phyloP scores from a whole-genome alignment of 2,329 filamentous ascomycete genomes.

The Trichoderma breve region DNA sequence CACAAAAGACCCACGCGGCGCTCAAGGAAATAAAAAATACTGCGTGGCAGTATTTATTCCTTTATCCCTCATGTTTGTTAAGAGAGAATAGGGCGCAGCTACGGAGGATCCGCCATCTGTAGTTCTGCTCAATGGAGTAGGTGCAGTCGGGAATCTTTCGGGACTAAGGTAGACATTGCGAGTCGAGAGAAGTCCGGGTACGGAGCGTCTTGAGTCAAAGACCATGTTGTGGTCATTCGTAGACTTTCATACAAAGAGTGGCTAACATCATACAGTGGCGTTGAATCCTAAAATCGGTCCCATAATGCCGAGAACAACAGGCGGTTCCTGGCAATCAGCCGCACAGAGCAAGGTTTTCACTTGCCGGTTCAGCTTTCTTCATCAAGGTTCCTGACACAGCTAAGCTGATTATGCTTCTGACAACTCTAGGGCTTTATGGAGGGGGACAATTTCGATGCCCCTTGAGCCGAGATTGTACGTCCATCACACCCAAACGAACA shows the following conservation, averaged over 20 bases:
- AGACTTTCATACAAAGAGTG: background rate
- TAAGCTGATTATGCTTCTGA: background rate
- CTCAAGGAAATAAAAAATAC: background rate
- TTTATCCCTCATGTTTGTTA: slow-evolving; percentile 10
- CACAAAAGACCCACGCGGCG: slow-evolving; percentile 16
- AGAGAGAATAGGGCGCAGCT: background rate
- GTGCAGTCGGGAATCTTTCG: background rate
- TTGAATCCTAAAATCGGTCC: background rate
- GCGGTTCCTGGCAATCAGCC: slow-evolving; percentile 6
- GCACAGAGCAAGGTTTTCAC: slow-evolving; percentile 8
- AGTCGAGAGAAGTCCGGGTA: background rate
- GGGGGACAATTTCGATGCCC: background rate
- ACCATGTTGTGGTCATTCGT: background rate
- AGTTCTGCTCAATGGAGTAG: background rate
- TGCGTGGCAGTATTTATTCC: background rate
- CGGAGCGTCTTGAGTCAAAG: background rate
- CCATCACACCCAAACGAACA: background rate
- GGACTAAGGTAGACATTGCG: background rate
- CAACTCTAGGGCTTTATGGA: background rate
- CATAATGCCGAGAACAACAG: background rate
- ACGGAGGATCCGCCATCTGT: slow-evolving; percentile 12
- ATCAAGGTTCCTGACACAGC: slow-evolving; percentile 1
- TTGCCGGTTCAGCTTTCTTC: background rate
- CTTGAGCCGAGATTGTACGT: background rate
- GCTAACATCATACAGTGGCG: slow-evolving; percentile 1